A percentile compares a stretch with the other conserved stretches of the same genome.
Evolutionary conservation across 805 yeast species (phyloP).

Genomic region (Cyberlindnera sargentensis): DNA sequence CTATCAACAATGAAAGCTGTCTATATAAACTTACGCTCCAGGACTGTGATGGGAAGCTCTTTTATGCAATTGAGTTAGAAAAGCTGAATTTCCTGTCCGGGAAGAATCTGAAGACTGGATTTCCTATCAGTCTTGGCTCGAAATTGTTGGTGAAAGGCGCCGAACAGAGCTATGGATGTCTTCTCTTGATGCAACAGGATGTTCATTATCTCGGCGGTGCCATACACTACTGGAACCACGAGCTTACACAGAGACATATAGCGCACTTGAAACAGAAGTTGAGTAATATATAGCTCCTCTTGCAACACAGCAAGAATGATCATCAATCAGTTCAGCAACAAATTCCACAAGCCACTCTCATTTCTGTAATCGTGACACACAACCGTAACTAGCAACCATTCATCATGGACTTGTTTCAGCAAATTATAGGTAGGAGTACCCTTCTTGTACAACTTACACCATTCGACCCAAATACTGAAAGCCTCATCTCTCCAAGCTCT

Average conservation of each 20-base stretch:
- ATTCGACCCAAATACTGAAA: slow-evolving; percentile 81
- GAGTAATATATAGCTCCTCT: no score
- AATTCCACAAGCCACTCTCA: slow-evolving; percentile 72
- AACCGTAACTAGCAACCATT: slow-evolving; percentile 73
- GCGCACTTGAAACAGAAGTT: slow-evolving; percentile 13
- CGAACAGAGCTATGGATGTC: slow-evolving; percentile 38
- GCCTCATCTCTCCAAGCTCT: slow-evolving; percentile 98
- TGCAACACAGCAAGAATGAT: not conserved
- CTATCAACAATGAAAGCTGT: slow-evolving; percentile 13
- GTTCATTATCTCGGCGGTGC: slow-evolving; percentile 33
- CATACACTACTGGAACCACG: slow-evolving; percentile 32
- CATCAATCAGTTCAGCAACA: slow-evolving; percentile 28
- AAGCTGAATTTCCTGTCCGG: slow-evolving; percentile 40
- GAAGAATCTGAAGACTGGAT: slow-evolving; percentile 18
- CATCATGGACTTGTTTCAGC: slow-evolving; percentile 51
- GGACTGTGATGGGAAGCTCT: slow-evolving; percentile 42
- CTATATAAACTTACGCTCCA: slow-evolving; percentile 51
- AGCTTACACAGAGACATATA: slow-evolving; percentile 26
- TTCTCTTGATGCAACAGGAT: slow-evolving; percentile 25
- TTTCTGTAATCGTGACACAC: slow-evolving; percentile 79
- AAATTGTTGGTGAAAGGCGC: slow-evolving; percentile 48
- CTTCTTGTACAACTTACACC: slow-evolving; percentile 74
- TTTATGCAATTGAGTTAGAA: slow-evolving; percentile 53
- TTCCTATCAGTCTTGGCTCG: slow-evolving; percentile 48
- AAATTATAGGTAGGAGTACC: slow-evolving; percentile 48